Base-by-base conservation (phyloP, 2,329 filamentous ascomycete genomes). In the Fusarium dimerum region DNA sequence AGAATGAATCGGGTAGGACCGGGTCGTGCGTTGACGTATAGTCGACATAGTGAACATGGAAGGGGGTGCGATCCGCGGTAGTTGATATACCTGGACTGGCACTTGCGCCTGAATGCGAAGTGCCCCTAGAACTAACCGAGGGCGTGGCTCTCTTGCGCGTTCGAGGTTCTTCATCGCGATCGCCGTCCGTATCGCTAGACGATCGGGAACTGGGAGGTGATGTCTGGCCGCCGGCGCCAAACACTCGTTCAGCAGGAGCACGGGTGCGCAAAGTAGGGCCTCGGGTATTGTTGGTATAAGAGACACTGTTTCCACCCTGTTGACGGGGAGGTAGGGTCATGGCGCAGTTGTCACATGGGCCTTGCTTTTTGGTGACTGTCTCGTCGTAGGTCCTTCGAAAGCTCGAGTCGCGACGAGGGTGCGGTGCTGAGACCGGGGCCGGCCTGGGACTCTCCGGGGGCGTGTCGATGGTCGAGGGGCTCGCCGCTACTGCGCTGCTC, bases 1-100 rank as follows among this genome's bases (percentile, higher is more conserved):
- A 84, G 70, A 86, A 88, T 8, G 84, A 86, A n/a, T 76, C 74
- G 13, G 83, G 76, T 2, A 80, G 73, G 5, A 84, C 73, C 3
- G 85, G 84, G 55, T 87, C 85, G 65, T 87, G 84, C 5, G 84
- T 86, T 2, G 85, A 88, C 5, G 84, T 87, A 65, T 87, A 88
- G 64, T 87, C 82, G 45, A 88, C 73, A 60, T 82, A 87, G 64
- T 88, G 85, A 6, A 81, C 81, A 61, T 88, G 85, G 40, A 78
- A 77, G 32, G 75, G 71, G 32, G 74, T 64, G 54, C 66, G 63
- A 47, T 73, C 73, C 13, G 75, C 74, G n/a, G 72, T 71, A 6
- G 79, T 83, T 43, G 79, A 82, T 18, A 72, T 72, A 65, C 77
- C 83, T 6, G 79, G 43, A 18, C 55, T 57, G 48, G 48, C 57